phyloP scores from a whole-genome alignment of 352 stramenopile species.

The Phytophthora sansomeana region DNA sequence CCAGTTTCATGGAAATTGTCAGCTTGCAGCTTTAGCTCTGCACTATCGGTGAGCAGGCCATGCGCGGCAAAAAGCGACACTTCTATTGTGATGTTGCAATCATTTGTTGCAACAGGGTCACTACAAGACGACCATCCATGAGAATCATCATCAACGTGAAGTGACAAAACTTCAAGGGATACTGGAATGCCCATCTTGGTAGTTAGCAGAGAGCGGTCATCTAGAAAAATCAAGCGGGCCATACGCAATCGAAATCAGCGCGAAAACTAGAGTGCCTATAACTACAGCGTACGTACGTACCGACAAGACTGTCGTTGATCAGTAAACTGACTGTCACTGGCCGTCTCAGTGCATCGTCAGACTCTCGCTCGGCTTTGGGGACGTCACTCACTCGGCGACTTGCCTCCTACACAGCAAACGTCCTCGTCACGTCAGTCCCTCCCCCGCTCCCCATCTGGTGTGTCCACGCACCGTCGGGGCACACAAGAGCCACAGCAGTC shows the following conservation, averaged over 20 bases:
- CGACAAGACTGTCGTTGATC: constrained; percentile 12
- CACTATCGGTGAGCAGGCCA: constrained; percentile 11
- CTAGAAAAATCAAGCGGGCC: constrained; percentile 3
- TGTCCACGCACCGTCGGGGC: too few species aligned
- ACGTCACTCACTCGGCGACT: too few species aligned
- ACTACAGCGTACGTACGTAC: constrained; percentile 14
- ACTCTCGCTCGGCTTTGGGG: constrained; percentile 13
- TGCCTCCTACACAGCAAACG: too few species aligned
- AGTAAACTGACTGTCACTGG: constrained; percentile 15
- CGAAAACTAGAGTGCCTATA: neutral
- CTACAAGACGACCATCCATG: constrained; percentile 7
- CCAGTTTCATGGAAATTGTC: neutral
- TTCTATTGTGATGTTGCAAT: constrained; percentile 15
- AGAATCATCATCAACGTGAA: constrained; percentile 14
- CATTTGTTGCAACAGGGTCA: neutral
- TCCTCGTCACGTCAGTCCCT: too few species aligned
- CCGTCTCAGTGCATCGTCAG: constrained; percentile 5
- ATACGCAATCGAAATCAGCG: neutral
- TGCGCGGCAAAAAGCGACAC: constrained; percentile 22
- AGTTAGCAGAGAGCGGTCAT: constrained; percentile 18
- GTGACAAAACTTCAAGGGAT: constrained; percentile 10
- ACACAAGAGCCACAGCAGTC: too few species aligned
- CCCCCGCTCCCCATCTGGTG: too few species aligned
- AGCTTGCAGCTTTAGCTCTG: neutral
- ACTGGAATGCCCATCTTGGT: constrained; percentile 19